phyloP scores from a whole-genome alignment of 352 stramenopile genomes.

The Phytophthora megakarya region DNA sequence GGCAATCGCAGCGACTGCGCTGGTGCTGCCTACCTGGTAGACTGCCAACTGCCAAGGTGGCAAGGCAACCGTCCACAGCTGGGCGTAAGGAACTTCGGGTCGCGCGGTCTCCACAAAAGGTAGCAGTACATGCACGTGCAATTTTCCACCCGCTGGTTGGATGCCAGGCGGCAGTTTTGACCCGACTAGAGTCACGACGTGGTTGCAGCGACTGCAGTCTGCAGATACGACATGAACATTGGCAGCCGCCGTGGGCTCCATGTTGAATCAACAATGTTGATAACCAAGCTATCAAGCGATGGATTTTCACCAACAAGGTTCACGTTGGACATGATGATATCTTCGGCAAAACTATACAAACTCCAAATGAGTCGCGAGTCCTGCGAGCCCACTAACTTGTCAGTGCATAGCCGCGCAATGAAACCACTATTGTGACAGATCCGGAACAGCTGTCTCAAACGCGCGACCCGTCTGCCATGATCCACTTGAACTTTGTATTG shows the following conservation, averaged over 20 bases:
- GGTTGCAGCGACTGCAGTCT: conserved; percentile 5
- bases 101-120: conserved; percentile 5
- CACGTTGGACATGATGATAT: conserved; percentile 15
- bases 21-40: conserved; percentile 6
- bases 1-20: conserved; percentile 3
- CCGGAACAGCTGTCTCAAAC: conserved; percentile 23
- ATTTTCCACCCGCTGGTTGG: conserved; percentile 27
- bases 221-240: not conserved
- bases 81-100: conserved; percentile 14
- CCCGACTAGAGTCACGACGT: not conserved
- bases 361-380: conserved; percentile 7
- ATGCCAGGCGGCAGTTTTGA: conserved; percentile 2
- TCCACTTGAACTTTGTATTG: conserved; percentile 19
- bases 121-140: not conserved
- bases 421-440: conserved; percentile 37
- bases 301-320: conserved; percentile 25
- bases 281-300: conserved; percentile 13
- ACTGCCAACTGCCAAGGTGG: not conserved
- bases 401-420: conserved; percentile 16
- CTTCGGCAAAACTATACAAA: conserved; percentile 13
- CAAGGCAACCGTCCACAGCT: conserved; percentile 22
- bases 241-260: not conserved
- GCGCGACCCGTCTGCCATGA: conserved; percentile 4
- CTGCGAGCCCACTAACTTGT: conserved; percentile 15
- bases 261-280: too few relatives aligned